Evolutionary conservation across 352 stramenopile genomes (phyloP), one percentile per base, ranked within the genome.

Genomic region (Phytophthora sp.): DNA sequence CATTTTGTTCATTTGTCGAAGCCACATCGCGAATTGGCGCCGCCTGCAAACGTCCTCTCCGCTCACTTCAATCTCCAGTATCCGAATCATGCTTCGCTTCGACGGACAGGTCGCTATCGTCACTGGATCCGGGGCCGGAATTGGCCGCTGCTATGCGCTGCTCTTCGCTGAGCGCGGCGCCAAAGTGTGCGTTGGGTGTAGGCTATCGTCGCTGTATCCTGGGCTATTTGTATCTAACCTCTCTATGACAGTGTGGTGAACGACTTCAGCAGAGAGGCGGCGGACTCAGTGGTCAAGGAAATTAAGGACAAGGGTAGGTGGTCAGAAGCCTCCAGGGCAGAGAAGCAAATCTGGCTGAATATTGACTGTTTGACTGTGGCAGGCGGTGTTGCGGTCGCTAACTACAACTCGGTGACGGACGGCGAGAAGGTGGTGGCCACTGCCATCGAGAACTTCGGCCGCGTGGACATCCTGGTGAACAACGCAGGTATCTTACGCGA

Each of bases 401-500:
- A 94, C 75, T 95, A 95, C 74, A 73, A 95, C 73, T 93, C 82
- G 36, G 87, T 94, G 60, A 84, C 76, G n/a, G 82, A 93, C n/a
- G 86, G 87, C 24, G 85, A 89, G 23, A 92, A 92, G 60, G 84
- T 95, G 23, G 83, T 95, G 13, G 79, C 71, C 13, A 91, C 82
- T 55, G 86, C 84, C 27, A 90, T 95, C 51, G 62, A 82, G 31
- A 72, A 55, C 30, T 95, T 84, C 35, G 84, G 82, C 18, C 85
- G 88, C 54, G 75, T 95, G 21, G 87, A 95, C 56, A 94, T 95
- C 27, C 36, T 95, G n/a, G 80, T 94, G 36, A 95, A 95, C 80
- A 99, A 99, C 76, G 96, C 96, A 12, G 95, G 92, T 9, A 96
- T 99, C 67, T 69, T 99, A 79, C 84, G 96, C 68, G 74, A 97